phyloP scores from a whole-genome alignment of 805 yeast species.

The Priceomyces medius region DNA sequence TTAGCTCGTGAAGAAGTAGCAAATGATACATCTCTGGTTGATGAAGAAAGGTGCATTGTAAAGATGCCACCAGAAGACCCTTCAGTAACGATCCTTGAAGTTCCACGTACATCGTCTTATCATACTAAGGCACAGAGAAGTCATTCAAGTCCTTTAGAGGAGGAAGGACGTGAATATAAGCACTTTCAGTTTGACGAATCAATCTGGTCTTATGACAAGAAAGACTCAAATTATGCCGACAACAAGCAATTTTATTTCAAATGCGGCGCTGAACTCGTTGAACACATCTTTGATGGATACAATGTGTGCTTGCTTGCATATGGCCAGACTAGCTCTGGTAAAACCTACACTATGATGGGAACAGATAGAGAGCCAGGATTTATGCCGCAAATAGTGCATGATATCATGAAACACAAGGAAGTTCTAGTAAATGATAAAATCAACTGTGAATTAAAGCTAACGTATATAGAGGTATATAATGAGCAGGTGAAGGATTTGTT shows the following conservation, averaged over 20 bases:
- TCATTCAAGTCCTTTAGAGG: conserved; percentile 8
- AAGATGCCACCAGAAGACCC: conserved; percentile 29
- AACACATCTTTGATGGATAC: conserved; percentile 44
- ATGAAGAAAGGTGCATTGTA: conserved; percentile 21
- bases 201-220: conserved; percentile 43
- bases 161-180: conserved; percentile 20
- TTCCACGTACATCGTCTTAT: conserved; percentile 23
- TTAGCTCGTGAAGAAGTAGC: conserved; percentile 26
- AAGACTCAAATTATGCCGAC: conserved; percentile 36
- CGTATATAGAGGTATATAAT: conserved; percentile 75
- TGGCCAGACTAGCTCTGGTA: conserved; percentile 45
- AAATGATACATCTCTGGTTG: conserved; percentile 5
- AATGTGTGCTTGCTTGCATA: conserved; percentile 44
- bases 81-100: conserved; percentile 15
- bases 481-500: conserved; percentile 72
- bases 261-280: conserved; percentile 59
- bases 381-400: conserved; percentile 47
- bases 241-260: conserved; percentile 52
- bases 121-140: conserved; percentile 10
- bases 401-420: conserved; percentile 47
- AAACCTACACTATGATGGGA: conserved; percentile 46
- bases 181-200: conserved; percentile 52
- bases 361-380: conserved; percentile 32
- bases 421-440: conserved; percentile 35
- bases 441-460: conserved; percentile 44